These are phyloP conservation scores for Metschnikowia bowlesiae DNA, from an alignment of 805 yeast species.

Conservation along the genomic window DNA sequence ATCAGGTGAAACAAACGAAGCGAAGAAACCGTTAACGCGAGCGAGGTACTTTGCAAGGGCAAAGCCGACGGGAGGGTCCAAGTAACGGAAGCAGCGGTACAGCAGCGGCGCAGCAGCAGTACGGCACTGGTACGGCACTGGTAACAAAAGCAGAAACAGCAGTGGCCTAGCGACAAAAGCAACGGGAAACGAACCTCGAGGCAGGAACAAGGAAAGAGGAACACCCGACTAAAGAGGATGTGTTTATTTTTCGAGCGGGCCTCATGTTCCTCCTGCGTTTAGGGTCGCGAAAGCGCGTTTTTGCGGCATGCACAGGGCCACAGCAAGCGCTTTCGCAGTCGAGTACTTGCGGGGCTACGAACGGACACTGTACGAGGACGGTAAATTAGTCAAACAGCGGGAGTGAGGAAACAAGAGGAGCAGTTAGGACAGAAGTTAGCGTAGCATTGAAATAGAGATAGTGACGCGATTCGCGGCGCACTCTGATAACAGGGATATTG, in stretches of 20 bases:
- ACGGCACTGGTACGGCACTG: no score
- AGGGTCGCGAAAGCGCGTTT: slow-evolving; percentile 5
- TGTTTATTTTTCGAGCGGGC: slow-evolving; percentile 2
- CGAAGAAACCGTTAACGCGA: background rate
- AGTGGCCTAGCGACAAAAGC: background rate
- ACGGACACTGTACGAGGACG: no score
- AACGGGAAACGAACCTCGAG: background rate
- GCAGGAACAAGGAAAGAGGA: background rate
- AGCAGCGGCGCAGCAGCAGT: no score
- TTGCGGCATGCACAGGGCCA: background rate
- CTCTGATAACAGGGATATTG: no score
- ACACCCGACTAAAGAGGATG: background rate
- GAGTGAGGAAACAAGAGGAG: no score
- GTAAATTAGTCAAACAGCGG: no score
- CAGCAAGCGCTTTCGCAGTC: slow-evolving; percentile 1
- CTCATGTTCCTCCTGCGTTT: slow-evolving; percentile 5
- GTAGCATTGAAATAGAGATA: no score
- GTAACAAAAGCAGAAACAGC: background rate
- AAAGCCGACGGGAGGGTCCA: no score
- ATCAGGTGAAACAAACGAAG: background rate
- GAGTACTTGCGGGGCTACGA: background rate
- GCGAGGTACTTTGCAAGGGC: no score
- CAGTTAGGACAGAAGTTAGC: no score
- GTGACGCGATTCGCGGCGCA: no score
- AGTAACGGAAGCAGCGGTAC: no score